These are phyloP conservation scores for Cercophora scortea DNA, from an alignment of 495 filamentous ascomycete genomes.

Conservation along the genomic window DNA sequence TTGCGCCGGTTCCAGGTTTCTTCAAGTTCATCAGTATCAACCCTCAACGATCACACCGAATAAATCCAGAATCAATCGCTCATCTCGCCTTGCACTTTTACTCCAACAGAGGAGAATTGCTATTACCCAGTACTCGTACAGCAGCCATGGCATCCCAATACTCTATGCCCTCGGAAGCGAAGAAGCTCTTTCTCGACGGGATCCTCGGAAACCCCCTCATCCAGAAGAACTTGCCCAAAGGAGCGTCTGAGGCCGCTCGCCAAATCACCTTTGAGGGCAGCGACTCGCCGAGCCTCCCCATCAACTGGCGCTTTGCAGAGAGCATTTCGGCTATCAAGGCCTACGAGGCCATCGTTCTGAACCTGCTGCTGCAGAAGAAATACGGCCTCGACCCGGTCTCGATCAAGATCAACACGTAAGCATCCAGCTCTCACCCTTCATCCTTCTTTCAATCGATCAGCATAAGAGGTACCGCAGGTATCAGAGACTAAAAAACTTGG, in stretches of 20 bases:
- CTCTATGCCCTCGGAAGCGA: conserved; percentile 16
- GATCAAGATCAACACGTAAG: conserved; percentile 19
- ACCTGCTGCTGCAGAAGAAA: conserved; percentile 19
- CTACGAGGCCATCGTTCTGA: conserved; percentile 20
- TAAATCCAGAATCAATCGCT: no score
- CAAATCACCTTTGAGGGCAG: conserved; percentile 13
- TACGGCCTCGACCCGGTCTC: conserved; percentile 12
- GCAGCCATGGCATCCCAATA: conserved; percentile 4
- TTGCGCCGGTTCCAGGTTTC: no score
- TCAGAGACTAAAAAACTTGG: background rate
- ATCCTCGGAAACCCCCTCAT: conserved; percentile 17
- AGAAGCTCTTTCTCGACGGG: conserved; percentile 13
- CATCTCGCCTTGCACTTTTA: no score
- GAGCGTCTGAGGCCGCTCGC: background rate
- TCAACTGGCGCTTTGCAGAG: conserved; percentile 29
- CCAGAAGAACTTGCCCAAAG: conserved; percentile 5
- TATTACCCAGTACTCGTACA: no score
- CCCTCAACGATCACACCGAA: no score
- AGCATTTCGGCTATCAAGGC: conserved; percentile 22
- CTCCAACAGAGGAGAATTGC: no score
- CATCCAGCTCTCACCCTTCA: no score
- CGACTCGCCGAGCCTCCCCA: conserved; percentile 14
- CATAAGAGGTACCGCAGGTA: no score
- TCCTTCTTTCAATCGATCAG: no score
- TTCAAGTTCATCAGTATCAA: no score